A percentile compares a stretch with the other conserved stretches of the same genome.
Conservation (phyloP, 163 green algal genomes). For the Chlamydomonas reinhardtii region DNA sequence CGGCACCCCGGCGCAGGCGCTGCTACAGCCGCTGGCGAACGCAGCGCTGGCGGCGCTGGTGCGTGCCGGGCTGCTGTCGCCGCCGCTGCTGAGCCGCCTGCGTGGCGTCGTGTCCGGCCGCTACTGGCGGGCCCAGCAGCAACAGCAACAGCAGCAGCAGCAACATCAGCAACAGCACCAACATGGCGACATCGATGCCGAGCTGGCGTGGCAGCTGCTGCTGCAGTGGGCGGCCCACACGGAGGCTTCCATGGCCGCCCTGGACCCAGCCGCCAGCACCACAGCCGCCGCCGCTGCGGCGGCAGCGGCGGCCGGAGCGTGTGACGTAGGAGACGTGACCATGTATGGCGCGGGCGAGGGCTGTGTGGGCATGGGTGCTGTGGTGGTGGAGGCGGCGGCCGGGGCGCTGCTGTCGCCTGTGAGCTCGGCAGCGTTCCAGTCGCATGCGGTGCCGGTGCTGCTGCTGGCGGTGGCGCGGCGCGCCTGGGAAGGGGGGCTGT, state of each 20-base stretch:
- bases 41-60: background rate
- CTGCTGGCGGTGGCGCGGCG: conserved; percentile 3
- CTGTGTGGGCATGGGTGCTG: background rate
- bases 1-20: too few relatives aligned
- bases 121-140: conserved; percentile 14
- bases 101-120: conserved; percentile 1
- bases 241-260: background rate
- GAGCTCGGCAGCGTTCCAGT: background rate
- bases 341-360: too few relatives aligned
- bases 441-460: background rate
- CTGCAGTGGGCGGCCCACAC: background rate
- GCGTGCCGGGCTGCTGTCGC: background rate
- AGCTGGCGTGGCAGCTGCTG: background rate
- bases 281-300: background rate
- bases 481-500: background rate
- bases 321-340: background rate
- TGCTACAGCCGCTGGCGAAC: conserved; percentile 13
- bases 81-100: background rate
- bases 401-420: background rate
- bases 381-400: background rate
- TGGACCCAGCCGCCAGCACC: background rate
- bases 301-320: background rate
- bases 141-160: conserved; percentile 1
- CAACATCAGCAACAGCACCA: background rate
- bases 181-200: background rate